These are phyloP conservation scores for Plasmodium inui DNA, from an alignment of 169 alveolate species.

Conservation along the genomic window DNA sequence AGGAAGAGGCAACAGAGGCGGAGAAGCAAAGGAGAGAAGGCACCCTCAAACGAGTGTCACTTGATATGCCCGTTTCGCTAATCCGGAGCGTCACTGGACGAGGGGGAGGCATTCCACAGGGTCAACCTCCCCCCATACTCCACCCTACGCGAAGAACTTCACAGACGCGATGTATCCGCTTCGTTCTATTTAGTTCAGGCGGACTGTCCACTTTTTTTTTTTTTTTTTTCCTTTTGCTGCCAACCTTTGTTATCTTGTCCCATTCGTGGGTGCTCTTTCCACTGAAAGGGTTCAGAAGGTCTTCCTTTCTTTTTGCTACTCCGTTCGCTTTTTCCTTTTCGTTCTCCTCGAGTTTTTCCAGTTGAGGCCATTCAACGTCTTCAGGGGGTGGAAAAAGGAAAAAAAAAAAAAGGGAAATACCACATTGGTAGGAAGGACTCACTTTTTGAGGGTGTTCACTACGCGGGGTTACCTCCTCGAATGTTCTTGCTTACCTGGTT, in stretches of 20 bases:
- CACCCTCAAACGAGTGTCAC: background rate
- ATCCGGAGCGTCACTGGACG: background rate
- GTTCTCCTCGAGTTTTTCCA: background rate
- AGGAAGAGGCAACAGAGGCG: too few species aligned
- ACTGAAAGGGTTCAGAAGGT: constrained; percentile 33
- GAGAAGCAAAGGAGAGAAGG: background rate
- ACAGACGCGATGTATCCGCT: background rate
- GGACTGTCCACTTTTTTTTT: background rate
- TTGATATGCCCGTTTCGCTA: background rate
- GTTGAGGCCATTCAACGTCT: constrained; percentile 27
- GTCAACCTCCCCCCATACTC: background rate
- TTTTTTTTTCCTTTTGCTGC: background rate
- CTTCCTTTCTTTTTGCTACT: background rate
- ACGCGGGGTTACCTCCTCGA: background rate
- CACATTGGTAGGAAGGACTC: background rate
- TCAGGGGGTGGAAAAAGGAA: background rate
- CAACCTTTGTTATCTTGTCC: constrained; percentile 32
- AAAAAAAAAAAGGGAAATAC: background rate
- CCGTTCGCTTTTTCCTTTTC: background rate
- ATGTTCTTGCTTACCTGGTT: constrained; percentile 8
- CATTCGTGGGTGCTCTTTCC: constrained; percentile 66
- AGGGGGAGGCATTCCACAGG: background rate
- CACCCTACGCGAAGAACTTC: background rate
- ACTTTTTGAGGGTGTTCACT: background rate
- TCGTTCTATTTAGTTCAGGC: too few species aligned